A percentile compares a stretch with the other conserved stretches of the same genome.
These are phyloP conservation scores for Kuraishia borneana DNA, from an alignment of 805 yeast species.

Conservation along the genomic window DNA sequence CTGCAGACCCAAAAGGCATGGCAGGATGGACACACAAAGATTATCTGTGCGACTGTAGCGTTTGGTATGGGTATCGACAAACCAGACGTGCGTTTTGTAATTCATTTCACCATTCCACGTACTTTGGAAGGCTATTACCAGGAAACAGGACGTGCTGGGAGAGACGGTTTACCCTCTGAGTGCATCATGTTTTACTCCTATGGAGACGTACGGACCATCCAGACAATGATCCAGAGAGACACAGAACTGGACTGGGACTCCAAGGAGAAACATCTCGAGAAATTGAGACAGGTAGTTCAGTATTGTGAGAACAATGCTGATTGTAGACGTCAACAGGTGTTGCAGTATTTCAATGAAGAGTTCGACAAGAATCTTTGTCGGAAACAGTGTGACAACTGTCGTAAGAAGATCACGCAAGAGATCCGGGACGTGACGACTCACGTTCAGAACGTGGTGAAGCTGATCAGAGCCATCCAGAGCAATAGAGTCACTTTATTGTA, in stretches of 20 bases:
- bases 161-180: slow-evolving; percentile 79
- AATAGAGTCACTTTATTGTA: slow-evolving; percentile 65
- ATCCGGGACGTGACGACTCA: slow-evolving; percentile 58
- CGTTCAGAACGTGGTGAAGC: slow-evolving; percentile 45
- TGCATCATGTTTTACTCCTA: slow-evolving; percentile 78
- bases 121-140: slow-evolving; percentile 94
- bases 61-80: slow-evolving; percentile 99
- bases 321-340: slow-evolving; percentile 80
- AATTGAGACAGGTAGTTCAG: slow-evolving; percentile 73
- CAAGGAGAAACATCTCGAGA: slow-evolving; percentile 66
- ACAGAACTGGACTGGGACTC: slow-evolving; percentile 49
- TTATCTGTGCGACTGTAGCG: slow-evolving; percentile 95
- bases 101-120: slow-evolving; percentile 81
- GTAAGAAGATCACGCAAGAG: slow-evolving; percentile 28
- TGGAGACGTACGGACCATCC: slow-evolving; percentile 69
- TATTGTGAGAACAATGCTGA: slow-evolving; percentile 88
- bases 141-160: slow-evolving; percentile 97
- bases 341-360: slow-evolving; percentile 81
- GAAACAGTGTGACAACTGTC: slow-evolving; percentile 81
- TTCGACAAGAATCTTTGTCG: slow-evolving; percentile 59
- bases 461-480: slow-evolving; percentile 45
- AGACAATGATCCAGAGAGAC: slow-evolving; percentile 70
- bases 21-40: slow-evolving; percentile 64
- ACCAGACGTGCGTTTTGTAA: slow-evolving; percentile 86
- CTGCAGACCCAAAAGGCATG: slow-evolving; percentile 62